These are phyloP conservation scores for Moesziomyces parantarcticus DNA, from an alignment of 1,284 basidiomycete genomes.

Conservation along the genomic window DNA sequence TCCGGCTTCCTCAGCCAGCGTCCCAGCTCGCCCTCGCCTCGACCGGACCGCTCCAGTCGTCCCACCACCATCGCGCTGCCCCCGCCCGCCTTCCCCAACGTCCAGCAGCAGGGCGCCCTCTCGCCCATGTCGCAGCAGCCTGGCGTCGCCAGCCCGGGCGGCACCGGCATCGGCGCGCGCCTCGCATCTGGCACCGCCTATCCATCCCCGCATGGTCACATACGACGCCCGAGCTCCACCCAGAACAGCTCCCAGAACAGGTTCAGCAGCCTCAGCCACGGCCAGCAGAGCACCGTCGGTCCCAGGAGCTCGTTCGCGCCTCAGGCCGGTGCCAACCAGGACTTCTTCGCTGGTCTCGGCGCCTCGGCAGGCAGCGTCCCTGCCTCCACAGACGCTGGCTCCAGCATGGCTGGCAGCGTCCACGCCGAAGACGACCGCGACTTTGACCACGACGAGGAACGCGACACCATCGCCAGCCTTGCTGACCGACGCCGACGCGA, in stretches of 20 bases:
- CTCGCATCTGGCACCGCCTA: conserved; percentile 26
- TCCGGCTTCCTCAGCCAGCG: conserved; percentile 30
- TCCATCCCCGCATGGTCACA: conserved; percentile 58
- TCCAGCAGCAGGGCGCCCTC: conserved; percentile 18
- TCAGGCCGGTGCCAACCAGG: conserved; percentile 10
- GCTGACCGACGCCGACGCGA: conserved; percentile 39
- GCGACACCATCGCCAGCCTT: conserved; percentile 54
- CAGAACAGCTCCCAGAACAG: conserved; percentile 24
- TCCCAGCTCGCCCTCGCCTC: conserved; percentile 43
- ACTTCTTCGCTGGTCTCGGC: conserved; percentile 45
- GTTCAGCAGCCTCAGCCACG: conserved; percentile 36
- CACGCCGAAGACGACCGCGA: conserved; percentile 15
- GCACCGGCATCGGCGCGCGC: conserved; percentile 7
- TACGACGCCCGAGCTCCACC: conserved; percentile 38
- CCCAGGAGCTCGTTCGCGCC: conserved; percentile 27
- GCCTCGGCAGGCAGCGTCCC: conserved; percentile 22
- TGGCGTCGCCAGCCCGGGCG: conserved; percentile 38
- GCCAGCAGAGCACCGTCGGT: conserved; percentile 38
- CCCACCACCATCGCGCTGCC: conserved; percentile 55
- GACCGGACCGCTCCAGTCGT: conserved; percentile 46
- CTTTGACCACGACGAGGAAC: conserved; percentile 48
- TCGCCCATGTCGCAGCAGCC: conserved; percentile 32
- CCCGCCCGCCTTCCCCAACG: conserved; percentile 28
- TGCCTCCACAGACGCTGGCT: conserved; percentile 30
- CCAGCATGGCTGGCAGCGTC: conserved; percentile 50